Conservation (phyloP, 192 early-diverging fungal species). For the Gorgonomyces haynaldii region DNA sequence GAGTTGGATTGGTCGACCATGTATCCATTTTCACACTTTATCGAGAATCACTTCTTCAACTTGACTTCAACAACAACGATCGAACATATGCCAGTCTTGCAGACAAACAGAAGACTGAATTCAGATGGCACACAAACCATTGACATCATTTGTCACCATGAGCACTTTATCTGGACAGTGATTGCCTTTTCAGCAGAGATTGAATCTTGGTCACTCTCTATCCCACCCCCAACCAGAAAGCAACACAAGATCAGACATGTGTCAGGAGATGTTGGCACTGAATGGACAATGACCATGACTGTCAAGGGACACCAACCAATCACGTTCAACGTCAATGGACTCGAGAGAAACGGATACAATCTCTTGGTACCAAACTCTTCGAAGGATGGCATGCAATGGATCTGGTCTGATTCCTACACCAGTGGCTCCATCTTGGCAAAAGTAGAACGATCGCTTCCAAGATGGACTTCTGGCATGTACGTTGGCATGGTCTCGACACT, state of each 20-base stretch:
- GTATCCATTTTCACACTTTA: slow-evolving; percentile 52
- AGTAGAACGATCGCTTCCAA: slow-evolving; percentile 23
- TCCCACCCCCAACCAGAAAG: slow-evolving; percentile 1
- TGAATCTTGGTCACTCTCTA: slow-evolving; percentile 37
- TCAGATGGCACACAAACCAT: slow-evolving; percentile 35
- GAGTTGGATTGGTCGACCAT: slow-evolving; percentile 45
- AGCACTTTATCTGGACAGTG: slow-evolving; percentile 51
- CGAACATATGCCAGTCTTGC: slow-evolving; percentile 31
- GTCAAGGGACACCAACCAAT: slow-evolving; percentile 10
- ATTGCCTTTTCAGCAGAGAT: slow-evolving; percentile 50
- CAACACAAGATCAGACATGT: slow-evolving; percentile 20
- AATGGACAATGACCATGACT: slow-evolving; percentile 19
- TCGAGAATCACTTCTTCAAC: slow-evolving; percentile 21
- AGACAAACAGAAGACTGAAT: slow-evolving; percentile 26
- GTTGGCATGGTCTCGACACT: slow-evolving; percentile 25
- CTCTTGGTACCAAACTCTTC: slow-evolving; percentile 16
- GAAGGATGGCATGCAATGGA: slow-evolving; percentile 5
- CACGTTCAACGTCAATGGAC: slow-evolving; percentile 16
- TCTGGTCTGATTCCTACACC: slow-evolving; percentile 25
- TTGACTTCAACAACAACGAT: slow-evolving; percentile 24
- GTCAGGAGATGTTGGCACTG: slow-evolving; percentile 19
- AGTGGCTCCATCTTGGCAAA: slow-evolving; percentile 18
- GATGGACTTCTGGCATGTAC: slow-evolving; percentile 21
- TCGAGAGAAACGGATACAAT: slow-evolving; percentile 24
- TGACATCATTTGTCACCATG: slow-evolving; percentile 26